Base-by-base conservation (phyloP, 148 eudicot species). In the Amaranthus palmeri region DNA sequence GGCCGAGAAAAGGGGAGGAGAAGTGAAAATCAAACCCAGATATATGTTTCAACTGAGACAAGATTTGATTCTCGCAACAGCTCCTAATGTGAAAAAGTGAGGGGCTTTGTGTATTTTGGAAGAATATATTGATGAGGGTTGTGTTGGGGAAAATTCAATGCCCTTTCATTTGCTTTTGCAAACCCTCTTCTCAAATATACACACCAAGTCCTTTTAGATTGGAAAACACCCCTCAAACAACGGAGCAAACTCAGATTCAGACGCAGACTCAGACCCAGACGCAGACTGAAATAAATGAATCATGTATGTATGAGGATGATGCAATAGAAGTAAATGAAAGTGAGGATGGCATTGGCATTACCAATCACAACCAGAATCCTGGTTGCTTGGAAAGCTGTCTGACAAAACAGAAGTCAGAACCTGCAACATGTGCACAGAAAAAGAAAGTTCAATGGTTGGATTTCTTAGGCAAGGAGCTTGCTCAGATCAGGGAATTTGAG, bases 401-500 rank as follows among this genome's bases (percentile, higher is more conserved):
- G 67, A 79, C 76, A 76, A 83, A 84, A 14, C 4, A 57, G 14
- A 80, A 73, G 60, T 36, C 81, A 11, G 72, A 74, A 18, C 50
- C 53, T 51, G 3, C 3, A 8, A 51, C 54, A 51, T 8, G 8
- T 51, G 72, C 57, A 48, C 72, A 74, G 67, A 87, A 74, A 83
- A 89, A 85, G 82, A 87, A 52, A 74, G 95, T 89, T 45, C 85
- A 84, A 68, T 89, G 95, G 95, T 61, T 81, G 76, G 95, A 89
- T 75, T 71, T 77, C 25, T 36, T 76, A 51, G 95, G 95, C 43
- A 81, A 89, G 81, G 82, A 85, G 63, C 95, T 89, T 78, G 86
- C 77, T 72, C 83, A 89, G 83, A 75, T 89, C 82, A 81, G 78
- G 75, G 89, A 89, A 76, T 85, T 86, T 75, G 93, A 89, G 69